A percentile compares a stretch with the other conserved stretches of the same genome.
Evolutionary conservation across 192 early-diverging fungal species (phyloP).

Genomic region (Endogone sp.): DNA sequence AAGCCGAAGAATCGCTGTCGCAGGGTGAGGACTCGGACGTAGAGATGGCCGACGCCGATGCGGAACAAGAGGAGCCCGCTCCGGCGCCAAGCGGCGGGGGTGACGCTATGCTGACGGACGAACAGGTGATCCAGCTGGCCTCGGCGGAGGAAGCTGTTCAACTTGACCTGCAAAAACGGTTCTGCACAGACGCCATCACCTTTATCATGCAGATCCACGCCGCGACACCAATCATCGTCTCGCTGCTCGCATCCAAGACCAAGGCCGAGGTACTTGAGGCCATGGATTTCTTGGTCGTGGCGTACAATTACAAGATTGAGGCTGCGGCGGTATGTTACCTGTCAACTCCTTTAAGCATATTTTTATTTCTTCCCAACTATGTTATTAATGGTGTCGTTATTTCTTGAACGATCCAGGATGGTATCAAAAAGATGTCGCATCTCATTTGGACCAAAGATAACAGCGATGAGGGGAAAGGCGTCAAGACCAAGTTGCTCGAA

Average conservation of each 20-base stretch:
- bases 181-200: constrained; percentile 84
- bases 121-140: constrained; percentile 24
- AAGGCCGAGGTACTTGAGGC: constrained; percentile 94
- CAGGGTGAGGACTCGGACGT: constrained; percentile 15
- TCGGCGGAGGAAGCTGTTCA: constrained; percentile 47
- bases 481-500: constrained; percentile 70
- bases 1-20: neutral
- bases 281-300: constrained; percentile 92
- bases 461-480: constrained; percentile 67
- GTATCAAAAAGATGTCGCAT: constrained; percentile 92
- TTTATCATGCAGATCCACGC: constrained; percentile 82
- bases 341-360: neutral
- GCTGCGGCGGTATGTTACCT: constrained; percentile 55
- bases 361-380: neutral
- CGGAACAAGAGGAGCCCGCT: constrained; percentile 20
- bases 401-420: constrained; percentile 48
- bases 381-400: neutral
- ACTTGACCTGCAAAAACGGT: constrained; percentile 59
- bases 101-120: constrained; percentile 18
- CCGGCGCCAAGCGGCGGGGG: constrained; percentile 11
- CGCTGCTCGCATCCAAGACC: constrained; percentile 82
- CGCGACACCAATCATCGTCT: constrained; percentile 70
- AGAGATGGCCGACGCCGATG: constrained; percentile 29
- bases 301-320: constrained; percentile 83
- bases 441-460: constrained; percentile 83